A percentile compares a stretch with the other conserved stretches of the same genome.
Evolutionary conservation across 257 asterid genomes (phyloP).

Genomic region (Fraxinus americana): DNA sequence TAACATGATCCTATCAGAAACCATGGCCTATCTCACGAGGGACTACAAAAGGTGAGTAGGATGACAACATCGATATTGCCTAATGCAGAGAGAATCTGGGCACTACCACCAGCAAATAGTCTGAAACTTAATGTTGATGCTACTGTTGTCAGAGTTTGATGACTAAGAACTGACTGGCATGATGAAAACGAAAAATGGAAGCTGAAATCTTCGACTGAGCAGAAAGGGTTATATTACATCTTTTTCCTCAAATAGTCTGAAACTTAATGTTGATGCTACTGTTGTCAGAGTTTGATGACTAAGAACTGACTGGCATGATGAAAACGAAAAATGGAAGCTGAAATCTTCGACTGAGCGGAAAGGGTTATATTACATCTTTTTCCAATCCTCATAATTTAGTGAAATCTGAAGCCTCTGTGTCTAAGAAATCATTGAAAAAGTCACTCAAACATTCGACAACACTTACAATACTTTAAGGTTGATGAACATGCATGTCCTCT

Average conservation of each 20-base stretch:
- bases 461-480: constrained; percentile 22
- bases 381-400: constrained; percentile 8
- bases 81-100: too few species aligned
- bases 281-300: too few species aligned
- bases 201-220: constrained; percentile 26
- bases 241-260: too few species aligned
- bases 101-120: too few species aligned
- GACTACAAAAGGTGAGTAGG: too few species aligned
- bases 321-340: constrained; percentile 13
- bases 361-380: constrained; percentile 5
- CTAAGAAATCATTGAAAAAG: constrained; percentile 22
- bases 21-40: too few species aligned
- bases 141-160: too few species aligned
- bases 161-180: background rate
- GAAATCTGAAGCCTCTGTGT: constrained; percentile 23
- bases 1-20: too few species aligned
- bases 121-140: too few species aligned
- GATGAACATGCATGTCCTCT: constrained; percentile 5
- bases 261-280: too few species aligned
- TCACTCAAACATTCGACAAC: constrained; percentile 20
- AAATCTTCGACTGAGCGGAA: constrained; percentile 23
- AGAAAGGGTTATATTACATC: too few species aligned
- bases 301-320: background rate
- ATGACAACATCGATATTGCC: too few species aligned
- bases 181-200: constrained; percentile 4